Base-by-base conservation (phyloP, 371 early-diverging fungal species). In the Lichtheimia ramosa region DNA sequence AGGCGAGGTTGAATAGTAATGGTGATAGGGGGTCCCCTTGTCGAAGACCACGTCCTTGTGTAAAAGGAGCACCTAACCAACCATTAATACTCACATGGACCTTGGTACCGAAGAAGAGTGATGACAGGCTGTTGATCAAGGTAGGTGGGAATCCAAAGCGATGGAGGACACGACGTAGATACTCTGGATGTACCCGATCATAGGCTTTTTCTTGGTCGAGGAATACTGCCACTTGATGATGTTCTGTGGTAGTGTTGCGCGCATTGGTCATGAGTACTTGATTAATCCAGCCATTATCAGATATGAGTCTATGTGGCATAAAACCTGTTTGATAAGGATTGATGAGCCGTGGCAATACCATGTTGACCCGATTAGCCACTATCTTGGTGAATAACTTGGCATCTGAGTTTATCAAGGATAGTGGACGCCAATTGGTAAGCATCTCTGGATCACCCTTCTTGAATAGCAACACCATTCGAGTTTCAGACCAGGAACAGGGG, bases 361-460 rank as follows among this genome's bases (percentile, higher is more conserved):
- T 12, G 8, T 27, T 15, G 12, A 53, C 5, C 0, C 53, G 53
- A 14, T 55, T 65, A 1, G 66, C 59, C 5, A 66, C 8, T 14
- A 56, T 23, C 27, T 58, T 56, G 2, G 63, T 63, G 54, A 57
- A 63, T 1, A 63, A 2, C 39, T 63, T 63, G 0, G 57, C 57
- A 46, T 63, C 63, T 0, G 51, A 14, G 16, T 64, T 59, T 16
- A 64, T 58, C 7, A 64, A n/a, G 2, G 64, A 67, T 0, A 73
- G 56, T 1, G 69, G 69, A 12, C 69, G 21, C 65, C 67, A 69
- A 48, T 69, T 77, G 0, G 42, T 10, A 10, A 72, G 49, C 0
- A 48, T 48, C 1, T 21, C 14, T 0, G 71, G 55, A n/a, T 70
- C 68, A 0, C 77, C 74, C 42, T 57, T 71, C 70, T 56, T 77